Evolutionary conservation across 1,139 yeast species (phyloP), one percentile per base, ranked within the genome.

Genomic region (Lodderomyces oxycetoniae): DNA sequence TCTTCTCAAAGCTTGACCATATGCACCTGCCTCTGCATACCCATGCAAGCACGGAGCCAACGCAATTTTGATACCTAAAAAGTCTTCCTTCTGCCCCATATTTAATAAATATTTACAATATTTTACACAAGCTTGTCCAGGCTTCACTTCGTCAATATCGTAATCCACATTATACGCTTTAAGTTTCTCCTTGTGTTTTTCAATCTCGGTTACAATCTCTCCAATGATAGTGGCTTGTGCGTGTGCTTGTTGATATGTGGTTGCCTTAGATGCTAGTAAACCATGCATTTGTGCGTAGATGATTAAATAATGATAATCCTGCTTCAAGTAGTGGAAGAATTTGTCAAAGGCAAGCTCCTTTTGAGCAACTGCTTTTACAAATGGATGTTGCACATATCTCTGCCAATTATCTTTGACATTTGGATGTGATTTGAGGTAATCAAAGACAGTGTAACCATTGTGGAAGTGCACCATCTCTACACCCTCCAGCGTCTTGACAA

Each of bases 41-140:
- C 95, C 95, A 51, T 79, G 73, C 28, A 83, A 59, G 54, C 95
- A 85, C 0, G 95, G 94, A 2, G 88, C 73, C 34, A 84, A 57
- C 0, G 93, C 85, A 5, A 79, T 71, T 40, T 76, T 74, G 33
- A 81, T 68, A 16, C 80, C 84, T 25, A 79, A 55, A 71, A 79
- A 82, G 49, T 79, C 82, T 26, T 66, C 67, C 27, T 55, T 59
- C 22, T 61, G 57, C 2, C 82, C 81, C 6, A 79, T 58, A 24
- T 72, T 66, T 28, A 69, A 50, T 38, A 85, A 61, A 44, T 77
- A 83, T 29, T 79, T 61, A 26, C 85, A 73, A 51, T 85, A 85
- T 2, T 68, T 70, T 15, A 56, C 48, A 45, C 85, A 74, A 3
- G 83, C 83, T 15, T 66, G 58, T 1, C 77, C 77, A 24, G 83